Conservation (phyloP, 2,329 filamentous ascomycete genomes). For the Cryphonectria parasitica region DNA sequence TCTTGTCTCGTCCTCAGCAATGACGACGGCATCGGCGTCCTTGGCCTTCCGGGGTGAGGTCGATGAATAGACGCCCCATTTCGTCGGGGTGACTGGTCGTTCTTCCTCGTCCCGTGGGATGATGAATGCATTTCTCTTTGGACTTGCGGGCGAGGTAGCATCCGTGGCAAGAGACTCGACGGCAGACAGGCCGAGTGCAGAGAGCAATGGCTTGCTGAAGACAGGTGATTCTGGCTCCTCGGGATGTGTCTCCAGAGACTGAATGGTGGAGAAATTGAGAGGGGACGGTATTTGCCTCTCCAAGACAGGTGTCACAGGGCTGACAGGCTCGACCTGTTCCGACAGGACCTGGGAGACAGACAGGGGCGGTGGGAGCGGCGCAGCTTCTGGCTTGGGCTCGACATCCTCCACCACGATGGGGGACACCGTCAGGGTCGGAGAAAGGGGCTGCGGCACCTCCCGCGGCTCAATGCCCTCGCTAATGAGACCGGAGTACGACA, state of each 20-base stretch:
- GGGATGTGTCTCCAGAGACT: conserved; percentile 50
- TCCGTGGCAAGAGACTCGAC: conserved; percentile 52
- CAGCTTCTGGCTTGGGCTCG: conserved; percentile 33
- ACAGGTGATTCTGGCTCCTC: conserved; percentile 38
- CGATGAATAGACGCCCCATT: conserved; percentile 19
- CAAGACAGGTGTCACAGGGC: conserved; percentile 30
- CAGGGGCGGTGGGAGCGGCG: conserved; percentile 31
- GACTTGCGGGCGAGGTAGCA: conserved; percentile 53
- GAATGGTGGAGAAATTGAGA: conserved; percentile 46
- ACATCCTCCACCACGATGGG: conserved; percentile 32
- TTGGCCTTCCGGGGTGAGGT: conserved; percentile 50
- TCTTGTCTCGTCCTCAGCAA: conserved; percentile 68
- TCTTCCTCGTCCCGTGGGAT: conserved; percentile 52
- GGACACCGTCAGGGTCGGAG: conserved; percentile 30
- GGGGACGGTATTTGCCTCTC: conserved; percentile 27
- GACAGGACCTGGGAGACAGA: conserved; percentile 40
- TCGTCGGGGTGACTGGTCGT: conserved; percentile 28
- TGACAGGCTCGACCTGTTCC: conserved; percentile 40
- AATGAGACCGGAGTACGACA: conserved; percentile 40
- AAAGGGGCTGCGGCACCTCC: conserved; percentile 36
- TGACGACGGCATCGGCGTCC: conserved; percentile 47
- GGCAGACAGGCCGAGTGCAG: conserved; percentile 46
- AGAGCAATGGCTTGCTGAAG: conserved; percentile 25
- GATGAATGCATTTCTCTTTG: conserved; percentile 60
- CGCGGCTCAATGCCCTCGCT: conserved; percentile 43